These are phyloP conservation scores for Trypanosoma cruzi DNA, from an alignment of 208 protist species.

Conservation along the genomic window DNA sequence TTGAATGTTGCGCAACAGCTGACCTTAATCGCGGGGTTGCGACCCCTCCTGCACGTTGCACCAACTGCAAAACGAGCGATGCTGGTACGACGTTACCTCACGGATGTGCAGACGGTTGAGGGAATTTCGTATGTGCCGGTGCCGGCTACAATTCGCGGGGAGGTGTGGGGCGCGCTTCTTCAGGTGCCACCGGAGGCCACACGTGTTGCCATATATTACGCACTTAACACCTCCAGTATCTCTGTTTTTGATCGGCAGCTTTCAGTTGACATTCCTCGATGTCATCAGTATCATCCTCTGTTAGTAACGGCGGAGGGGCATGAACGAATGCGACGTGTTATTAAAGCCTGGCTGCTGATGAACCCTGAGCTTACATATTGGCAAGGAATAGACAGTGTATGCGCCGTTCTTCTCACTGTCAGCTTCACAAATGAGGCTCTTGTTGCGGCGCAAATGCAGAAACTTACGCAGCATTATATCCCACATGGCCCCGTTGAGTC, in stretches of 20 bases:
- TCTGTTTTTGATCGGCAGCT: conserved; percentile 86
- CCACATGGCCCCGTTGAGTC: conserved; percentile 59
- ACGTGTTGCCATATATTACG: conserved; percentile 23
- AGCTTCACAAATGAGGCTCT: conserved; percentile 73
- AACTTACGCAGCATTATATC: conserved; percentile 84
- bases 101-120: conserved; percentile 5
- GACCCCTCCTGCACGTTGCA: conserved; percentile 15
- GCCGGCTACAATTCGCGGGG: conserved; percentile 78
- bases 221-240: conserved; percentile 20
- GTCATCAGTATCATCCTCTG: conserved; percentile 94
- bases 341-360: conserved; percentile 84
- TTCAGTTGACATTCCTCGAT: conserved; percentile 93
- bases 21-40: conserved; percentile 29
- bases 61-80: background rate
- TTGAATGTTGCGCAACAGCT: conserved; percentile 42
- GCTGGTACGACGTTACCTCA: conserved; percentile 34
- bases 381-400: conserved; percentile 95
- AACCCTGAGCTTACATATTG: conserved; percentile 79
- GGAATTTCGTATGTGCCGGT: conserved; percentile 35
- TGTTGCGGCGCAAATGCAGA: conserved; percentile 75
- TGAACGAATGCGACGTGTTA: conserved; percentile 61
- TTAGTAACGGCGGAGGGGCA: conserved; percentile 77
- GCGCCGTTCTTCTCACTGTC: conserved; percentile 82
- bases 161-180: conserved; percentile 91
- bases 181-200: conserved; percentile 46